Evolutionary conservation across 306 rosid genomes (phyloP).

Genomic region (Delonix regia): DNA sequence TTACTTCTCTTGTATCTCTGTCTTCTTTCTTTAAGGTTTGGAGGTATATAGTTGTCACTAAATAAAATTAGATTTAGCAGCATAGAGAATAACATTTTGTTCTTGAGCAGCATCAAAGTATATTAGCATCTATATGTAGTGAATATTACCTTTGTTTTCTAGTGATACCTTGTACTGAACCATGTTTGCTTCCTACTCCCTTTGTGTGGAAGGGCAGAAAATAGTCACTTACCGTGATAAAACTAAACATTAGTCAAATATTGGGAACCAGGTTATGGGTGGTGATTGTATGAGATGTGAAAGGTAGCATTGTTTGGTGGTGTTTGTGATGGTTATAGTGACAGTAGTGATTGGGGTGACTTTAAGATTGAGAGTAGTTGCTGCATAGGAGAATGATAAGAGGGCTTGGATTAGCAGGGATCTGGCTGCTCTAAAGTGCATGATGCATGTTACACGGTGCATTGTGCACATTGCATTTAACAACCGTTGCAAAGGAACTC

Average conservation of each 20-base stretch:
- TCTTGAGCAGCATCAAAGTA: constrained; percentile 22
- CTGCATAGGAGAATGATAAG: constrained; percentile 17
- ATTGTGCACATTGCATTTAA: constrained; percentile 1
- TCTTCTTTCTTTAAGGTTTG: constrained; percentile 1
- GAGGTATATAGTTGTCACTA: neutral
- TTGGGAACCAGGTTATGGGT: constrained; percentile 12
- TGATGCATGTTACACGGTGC: neutral
- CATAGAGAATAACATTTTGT: constrained; percentile 15
- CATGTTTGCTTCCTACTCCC: neutral
- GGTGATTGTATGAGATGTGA: constrained; percentile 30
- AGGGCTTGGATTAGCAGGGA: constrained; percentile 10
- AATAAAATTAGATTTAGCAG: neutral
- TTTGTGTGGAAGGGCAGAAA: constrained; percentile 3
- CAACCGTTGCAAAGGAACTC: neutral
- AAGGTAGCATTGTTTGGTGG: constrained; percentile 7
- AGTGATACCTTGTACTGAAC: neutral
- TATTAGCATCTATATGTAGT: constrained; percentile 13
- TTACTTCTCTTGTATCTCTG: neutral
- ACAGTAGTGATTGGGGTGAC: constrained; percentile 10
- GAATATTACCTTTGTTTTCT: neutral
- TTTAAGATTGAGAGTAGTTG: constrained; percentile 2
- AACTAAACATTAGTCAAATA: neutral
- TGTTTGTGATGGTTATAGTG: neutral
- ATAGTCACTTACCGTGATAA: neutral
- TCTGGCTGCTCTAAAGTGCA: constrained; percentile 20